Evolutionary conservation across 2,329 filamentous ascomycete genomes (phyloP).

Genomic region (Chaetomiaceae sp.): DNA sequence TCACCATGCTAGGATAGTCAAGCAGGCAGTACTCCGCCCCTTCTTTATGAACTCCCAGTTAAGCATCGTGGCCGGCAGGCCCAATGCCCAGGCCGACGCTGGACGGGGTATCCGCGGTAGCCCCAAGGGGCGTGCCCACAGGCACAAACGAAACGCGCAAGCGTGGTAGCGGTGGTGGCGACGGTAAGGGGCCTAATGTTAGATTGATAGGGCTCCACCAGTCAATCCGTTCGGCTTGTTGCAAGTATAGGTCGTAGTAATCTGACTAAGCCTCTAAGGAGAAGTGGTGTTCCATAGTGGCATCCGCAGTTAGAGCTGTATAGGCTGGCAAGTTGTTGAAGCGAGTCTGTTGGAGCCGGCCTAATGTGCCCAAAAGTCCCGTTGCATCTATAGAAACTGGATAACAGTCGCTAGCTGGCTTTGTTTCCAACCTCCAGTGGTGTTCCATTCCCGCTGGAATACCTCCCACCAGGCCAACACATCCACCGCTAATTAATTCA

Average conservation of each 20-base stretch:
- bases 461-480: no score
- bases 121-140: neutral
- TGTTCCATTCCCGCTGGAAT: no score
- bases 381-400: no score
- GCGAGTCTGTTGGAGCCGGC: neutral
- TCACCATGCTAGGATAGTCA: constrained; percentile 21
- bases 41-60: constrained; percentile 23
- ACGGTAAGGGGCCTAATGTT: constrained; percentile 5
- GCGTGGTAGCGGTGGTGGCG: neutral
- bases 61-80: neutral
- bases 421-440: no score
- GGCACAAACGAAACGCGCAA: neutral
- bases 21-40: constrained; percentile 15
- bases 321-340: no score
- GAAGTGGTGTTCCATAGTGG: no score
- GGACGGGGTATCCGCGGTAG: neutral
- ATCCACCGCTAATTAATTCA: no score
- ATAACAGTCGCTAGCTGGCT: no score
- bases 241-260: neutral
- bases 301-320: no score
- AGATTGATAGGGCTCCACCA: constrained; percentile 5
- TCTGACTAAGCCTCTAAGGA: neutral
- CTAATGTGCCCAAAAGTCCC: neutral
- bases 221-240: neutral
- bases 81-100: constrained; percentile 12